Evolutionary conservation across 257 asterid genomes (phyloP), one percentile per base, ranked within the genome.

Genomic region (Paulownia fortunei): DNA sequence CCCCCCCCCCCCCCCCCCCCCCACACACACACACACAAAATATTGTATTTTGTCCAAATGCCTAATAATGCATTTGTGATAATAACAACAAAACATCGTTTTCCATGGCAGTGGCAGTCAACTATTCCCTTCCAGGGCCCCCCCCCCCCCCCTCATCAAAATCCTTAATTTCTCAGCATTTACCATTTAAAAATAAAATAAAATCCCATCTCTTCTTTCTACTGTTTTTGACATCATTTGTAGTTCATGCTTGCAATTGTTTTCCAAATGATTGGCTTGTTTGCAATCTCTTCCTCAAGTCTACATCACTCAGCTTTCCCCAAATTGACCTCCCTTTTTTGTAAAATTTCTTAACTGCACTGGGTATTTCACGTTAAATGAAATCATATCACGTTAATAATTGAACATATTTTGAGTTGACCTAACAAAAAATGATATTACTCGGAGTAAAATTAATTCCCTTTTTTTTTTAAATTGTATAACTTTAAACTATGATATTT

Each of bases 31-130:
- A 44, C 34, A 5, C 24, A 23, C n/a, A 8, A 16, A 39, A 39
- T 41, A 70, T 11, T 49, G 34, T 30, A 26, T 24, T 5, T 6
- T 1, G 65, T 68, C 36, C 76, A 78, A 75, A 72, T 54, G 49
- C 59, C 26, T 73, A 75, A 83, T 80, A 83, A 75, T 81, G 82
- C 76, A 79, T 24, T 65, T 71, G 77, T 41, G 70, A 63, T 37
- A 84, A 79, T 44, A 81, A 69, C 52, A 76, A 77, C 80, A 80
- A 80, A 80, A 78, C 65, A 65, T 85, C 83, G 79, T 74, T 82
- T 73, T 85, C 82, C 24, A 32, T n/a, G 73, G 65, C 41, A 55
- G 68, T 51, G 73, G 70, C 76, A 73, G 83, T 84, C 85, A 77
- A 77, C 81, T 74, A 80, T 80, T 68, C 64, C 69, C 51, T 44